These are phyloP conservation scores for Ogataea hybrid DNA, from an alignment of 1,139 yeast species.

Conservation along the genomic window DNA sequence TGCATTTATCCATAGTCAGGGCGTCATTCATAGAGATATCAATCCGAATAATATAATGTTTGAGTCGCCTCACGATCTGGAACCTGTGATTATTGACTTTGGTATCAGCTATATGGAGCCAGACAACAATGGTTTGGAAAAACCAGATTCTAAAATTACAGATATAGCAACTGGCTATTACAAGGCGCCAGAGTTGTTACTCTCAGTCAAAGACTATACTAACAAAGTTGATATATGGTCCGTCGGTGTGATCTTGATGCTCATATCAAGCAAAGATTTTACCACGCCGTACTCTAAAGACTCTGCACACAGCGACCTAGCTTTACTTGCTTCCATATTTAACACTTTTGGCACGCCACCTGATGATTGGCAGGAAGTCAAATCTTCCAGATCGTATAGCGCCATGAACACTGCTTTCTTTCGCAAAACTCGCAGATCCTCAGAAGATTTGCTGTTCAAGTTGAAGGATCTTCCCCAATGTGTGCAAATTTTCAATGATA, in stretches of 20 bases:
- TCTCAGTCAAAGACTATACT: slow-evolving; percentile 64
- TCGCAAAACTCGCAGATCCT: slow-evolving; percentile 33
- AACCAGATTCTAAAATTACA: slow-evolving; percentile 46
- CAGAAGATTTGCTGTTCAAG: slow-evolving; percentile 35
- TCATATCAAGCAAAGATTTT: slow-evolving; percentile 50
- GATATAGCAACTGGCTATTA: slow-evolving; percentile 79
- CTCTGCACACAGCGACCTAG: slow-evolving; percentile 56
- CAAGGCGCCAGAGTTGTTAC: slow-evolving; percentile 81
- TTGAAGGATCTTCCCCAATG: slow-evolving; percentile 28
- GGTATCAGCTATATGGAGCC: slow-evolving; percentile 60
- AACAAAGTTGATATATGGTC: slow-evolving; percentile 79
- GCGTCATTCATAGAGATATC: slow-evolving; percentile 84
- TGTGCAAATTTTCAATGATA: slow-evolving; percentile 30
- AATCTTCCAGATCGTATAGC: slow-evolving; percentile 38
- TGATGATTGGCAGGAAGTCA: slow-evolving; percentile 47
- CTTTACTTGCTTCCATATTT: slow-evolving; percentile 62
- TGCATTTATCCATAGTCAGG: slow-evolving; percentile 47
- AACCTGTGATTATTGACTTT: slow-evolving; percentile 65
- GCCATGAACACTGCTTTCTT: slow-evolving; percentile 36
- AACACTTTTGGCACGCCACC: slow-evolving; percentile 69
- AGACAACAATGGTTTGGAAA: slow-evolving; percentile 44
- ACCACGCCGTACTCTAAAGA: slow-evolving; percentile 41
- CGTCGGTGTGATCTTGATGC: slow-evolving; percentile 64
- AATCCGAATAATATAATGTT: slow-evolving; percentile 79
- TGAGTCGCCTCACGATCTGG: slow-evolving; percentile 26